These are phyloP conservation scores for Penicillium sp. DNA, from an alignment of 2,329 filamentous ascomycete species.

Conservation along the genomic window DNA sequence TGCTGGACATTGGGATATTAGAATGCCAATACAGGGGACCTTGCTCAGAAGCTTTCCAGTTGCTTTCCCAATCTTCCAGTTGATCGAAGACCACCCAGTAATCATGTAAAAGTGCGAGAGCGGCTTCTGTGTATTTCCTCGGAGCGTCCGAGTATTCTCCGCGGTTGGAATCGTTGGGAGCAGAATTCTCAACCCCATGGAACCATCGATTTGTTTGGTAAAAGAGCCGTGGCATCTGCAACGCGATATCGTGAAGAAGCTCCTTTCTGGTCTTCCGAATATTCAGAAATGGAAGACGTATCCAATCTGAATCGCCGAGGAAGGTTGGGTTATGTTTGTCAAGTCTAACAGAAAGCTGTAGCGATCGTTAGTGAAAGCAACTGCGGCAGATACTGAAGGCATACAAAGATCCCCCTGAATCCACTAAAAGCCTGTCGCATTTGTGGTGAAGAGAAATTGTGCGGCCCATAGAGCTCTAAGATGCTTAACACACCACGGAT, in stretches of 20 bases:
- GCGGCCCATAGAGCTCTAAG: not conserved
- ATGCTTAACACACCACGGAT: not conserved
- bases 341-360: not conserved
- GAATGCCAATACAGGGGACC: not conserved
- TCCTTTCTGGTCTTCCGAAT: not conserved
- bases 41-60: not conserved
- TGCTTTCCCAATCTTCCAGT: not conserved
- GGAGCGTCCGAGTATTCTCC: not conserved
- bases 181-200: not conserved
- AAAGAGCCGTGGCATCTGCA: not conserved
- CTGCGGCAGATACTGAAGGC: not conserved
- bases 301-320: not conserved
- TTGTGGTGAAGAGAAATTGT: not conserved
- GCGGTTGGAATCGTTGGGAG: not conserved
- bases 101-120: not conserved
- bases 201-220: not conserved
- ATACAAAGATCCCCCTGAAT: not conserved
- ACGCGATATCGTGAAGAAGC: not conserved
- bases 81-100: not conserved
- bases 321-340: not conserved
- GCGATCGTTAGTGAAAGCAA: not conserved
- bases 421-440: not conserved
- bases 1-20: not conserved
- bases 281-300: not conserved
- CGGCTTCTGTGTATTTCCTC: not conserved